Evolutionary conservation across 495 filamentous ascomycete genomes (phyloP), one percentile per base, ranked within the genome.

Genomic region (Patellaria atrata): DNA sequence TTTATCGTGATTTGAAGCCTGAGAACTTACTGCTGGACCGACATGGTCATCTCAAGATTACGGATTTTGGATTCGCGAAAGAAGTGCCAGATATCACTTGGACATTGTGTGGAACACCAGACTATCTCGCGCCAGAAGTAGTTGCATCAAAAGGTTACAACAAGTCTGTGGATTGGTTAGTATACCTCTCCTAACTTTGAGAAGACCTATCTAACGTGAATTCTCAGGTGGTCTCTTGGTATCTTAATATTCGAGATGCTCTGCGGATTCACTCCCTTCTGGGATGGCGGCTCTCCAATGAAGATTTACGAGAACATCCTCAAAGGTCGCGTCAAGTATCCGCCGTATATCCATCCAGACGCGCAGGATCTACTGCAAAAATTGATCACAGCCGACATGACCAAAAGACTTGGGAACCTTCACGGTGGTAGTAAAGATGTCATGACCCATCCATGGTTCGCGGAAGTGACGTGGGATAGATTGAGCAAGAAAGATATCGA

Each of bases 181-280:
- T 55, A 23, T 27, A 21, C 23, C 22, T 22, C 27, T 4, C 3
- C 22, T 12, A 2, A 18, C 1, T 25, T 11, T 31, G 17, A 14
- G 15, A 28, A 8, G 30, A 15, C 27, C 4, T 7, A 28, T 8
- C 47, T 56, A 18, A 56, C 42, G 4, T 6, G 18, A 35, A 16
- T 27, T n/a, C n/a, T n/a, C n/a, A 94, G 87, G 87, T 97, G 89
- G 89, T 94, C 87, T 26, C 63, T 97, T 27, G 89, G 89, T 25
- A 96, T 97, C 58, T 64, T 97, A 33, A 96, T 97, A 52, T 97
- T 94, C 51, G 89, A 97, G 63, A 97, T 97, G 89, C 76, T 97
- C 13, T 94, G 87, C 54, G 89, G 89, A 10, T 96, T 94, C 56
- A 96, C 89, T 10, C 89, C 89, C 3, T 97, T 97, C 61, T 97